These are phyloP conservation scores for Chaetomium strumarium DNA, from an alignment of 2,329 filamentous ascomycete species.

Conservation along the genomic window DNA sequence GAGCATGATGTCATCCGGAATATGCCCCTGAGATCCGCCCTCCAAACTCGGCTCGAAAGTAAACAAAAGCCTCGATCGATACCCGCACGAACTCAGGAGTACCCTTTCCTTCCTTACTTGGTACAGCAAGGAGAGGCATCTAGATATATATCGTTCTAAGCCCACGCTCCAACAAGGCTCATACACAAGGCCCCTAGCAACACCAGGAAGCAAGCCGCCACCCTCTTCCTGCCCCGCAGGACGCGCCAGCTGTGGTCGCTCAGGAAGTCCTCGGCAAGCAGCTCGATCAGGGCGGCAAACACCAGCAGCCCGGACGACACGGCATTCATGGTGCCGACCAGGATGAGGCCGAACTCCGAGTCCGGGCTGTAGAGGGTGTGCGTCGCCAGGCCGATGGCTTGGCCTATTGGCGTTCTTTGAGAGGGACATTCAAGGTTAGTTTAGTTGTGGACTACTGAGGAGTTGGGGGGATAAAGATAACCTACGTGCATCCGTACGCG, in stretches of 20 bases:
- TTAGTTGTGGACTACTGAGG: not conserved
- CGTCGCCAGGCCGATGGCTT: slow-evolving; percentile 72
- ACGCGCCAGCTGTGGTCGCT: slow-evolving; percentile 69
- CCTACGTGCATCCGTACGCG: slow-evolving; percentile 51
- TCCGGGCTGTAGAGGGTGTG: slow-evolving; percentile 75
- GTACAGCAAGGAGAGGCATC: no score
- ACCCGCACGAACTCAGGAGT: no score
- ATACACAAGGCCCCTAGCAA: slow-evolving; percentile 60
- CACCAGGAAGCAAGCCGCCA: slow-evolving; percentile 59
- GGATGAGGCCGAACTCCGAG: slow-evolving; percentile 67
- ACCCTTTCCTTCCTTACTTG: no score
- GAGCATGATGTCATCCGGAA: no score
- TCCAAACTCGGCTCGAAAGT: no score
- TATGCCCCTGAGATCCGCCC: no score
- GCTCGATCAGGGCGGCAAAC: slow-evolving; percentile 77
- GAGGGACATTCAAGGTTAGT: slow-evolving; percentile 35
- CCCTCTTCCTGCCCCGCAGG: slow-evolving; percentile 54
- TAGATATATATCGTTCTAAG: slow-evolving; percentile 35
- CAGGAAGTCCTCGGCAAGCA: slow-evolving; percentile 78
- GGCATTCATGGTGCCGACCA: slow-evolving; percentile 84
- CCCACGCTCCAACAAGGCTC: slow-evolving; percentile 68
- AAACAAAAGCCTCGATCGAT: no score
- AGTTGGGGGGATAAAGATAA: slow-evolving; percentile 22
- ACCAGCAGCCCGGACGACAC: slow-evolving; percentile 74
- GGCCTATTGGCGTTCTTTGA: slow-evolving; percentile 72